A percentile compares a stretch with the other conserved stretches of the same genome.
Evolutionary conservation across 305 asterid genomes (phyloP).

Genomic region (Fraxinus greggii): DNA sequence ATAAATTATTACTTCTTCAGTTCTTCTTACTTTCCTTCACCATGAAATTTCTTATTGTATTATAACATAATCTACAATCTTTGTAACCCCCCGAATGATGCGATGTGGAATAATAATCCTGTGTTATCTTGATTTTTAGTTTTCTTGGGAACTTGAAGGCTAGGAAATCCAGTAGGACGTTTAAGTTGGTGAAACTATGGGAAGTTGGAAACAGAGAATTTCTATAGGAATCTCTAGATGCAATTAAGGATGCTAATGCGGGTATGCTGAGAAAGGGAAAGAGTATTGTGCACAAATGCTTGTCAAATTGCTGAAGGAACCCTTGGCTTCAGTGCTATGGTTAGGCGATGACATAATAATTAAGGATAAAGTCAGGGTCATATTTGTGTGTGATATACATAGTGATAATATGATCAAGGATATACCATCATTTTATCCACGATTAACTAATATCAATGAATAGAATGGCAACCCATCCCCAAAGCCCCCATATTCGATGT

Average conservation of each 20-base stretch:
- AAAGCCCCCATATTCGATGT: background rate
- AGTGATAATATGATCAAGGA: background rate
- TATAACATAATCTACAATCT: background rate
- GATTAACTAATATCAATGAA: background rate
- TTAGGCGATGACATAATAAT: background rate
- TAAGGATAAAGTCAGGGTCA: background rate
- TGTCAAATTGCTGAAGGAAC: background rate
- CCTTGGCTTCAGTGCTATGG: background rate
- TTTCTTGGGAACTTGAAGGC: background rate
- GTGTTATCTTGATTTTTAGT: background rate
- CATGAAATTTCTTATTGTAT: background rate
- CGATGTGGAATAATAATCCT: background rate
- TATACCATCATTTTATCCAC: background rate
- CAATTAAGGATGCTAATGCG: background rate
- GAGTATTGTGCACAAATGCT: background rate
- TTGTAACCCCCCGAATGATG: background rate
- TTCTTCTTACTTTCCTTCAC: background rate
- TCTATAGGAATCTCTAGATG: background rate
- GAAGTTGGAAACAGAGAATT: background rate
- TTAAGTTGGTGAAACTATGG: background rate
- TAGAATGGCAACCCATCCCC: background rate
- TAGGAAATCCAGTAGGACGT: background rate
- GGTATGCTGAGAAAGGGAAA: background rate
- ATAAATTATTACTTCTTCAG: background rate
- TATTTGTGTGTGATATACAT: background rate